phyloP scores from a whole-genome alignment of 805 yeast genomes.

The Maudiozyma saulgeensis region DNA sequence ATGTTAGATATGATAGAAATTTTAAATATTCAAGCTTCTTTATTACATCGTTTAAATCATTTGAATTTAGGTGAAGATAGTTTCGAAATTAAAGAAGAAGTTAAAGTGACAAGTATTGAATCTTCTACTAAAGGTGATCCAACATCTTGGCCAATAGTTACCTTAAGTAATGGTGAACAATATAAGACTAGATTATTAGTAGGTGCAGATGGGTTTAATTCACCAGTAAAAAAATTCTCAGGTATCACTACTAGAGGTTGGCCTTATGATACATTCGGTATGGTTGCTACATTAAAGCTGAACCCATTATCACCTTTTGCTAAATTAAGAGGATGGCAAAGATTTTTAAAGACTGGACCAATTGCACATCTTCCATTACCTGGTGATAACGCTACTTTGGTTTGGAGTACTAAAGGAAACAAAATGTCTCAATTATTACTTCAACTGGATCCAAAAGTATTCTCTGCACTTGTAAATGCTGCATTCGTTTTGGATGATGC shows the following conservation, averaged over 20 bases:
- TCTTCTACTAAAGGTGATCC: constrained; percentile 26
- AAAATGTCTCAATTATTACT: constrained; percentile 57
- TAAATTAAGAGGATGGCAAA: constrained; percentile 78
- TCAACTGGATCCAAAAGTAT: constrained; percentile 49
- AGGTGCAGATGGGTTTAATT: constrained; percentile 94
- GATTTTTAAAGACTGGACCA: constrained; percentile 88
- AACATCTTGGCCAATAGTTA: constrained; percentile 68
- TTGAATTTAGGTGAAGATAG: constrained; percentile 19
- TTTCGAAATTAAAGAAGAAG: constrained; percentile 47
- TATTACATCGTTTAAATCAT: constrained; percentile 43
- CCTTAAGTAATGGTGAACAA: constrained; percentile 52
- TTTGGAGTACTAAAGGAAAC: constrained; percentile 85
- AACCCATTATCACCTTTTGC: constrained; percentile 66
- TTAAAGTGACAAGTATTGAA: constrained; percentile 54
- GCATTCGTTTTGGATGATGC: constrained; percentile 70
- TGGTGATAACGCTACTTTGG: constrained; percentile 77
- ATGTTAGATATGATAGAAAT: constrained; percentile 84
- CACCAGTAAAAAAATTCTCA: constrained; percentile 80
- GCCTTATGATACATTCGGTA: constrained; percentile 80
- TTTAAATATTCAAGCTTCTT: constrained; percentile 68
- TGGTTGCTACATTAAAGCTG: constrained; percentile 79
- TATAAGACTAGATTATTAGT: constrained; percentile 66
- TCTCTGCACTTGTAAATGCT: constrained; percentile 70
- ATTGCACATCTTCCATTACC: constrained; percentile 86
- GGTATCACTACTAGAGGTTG: constrained; percentile 84